Conservation (phyloP, 2,329 filamentous ascomycete genomes). For the Xylariaceae sp. region DNA sequence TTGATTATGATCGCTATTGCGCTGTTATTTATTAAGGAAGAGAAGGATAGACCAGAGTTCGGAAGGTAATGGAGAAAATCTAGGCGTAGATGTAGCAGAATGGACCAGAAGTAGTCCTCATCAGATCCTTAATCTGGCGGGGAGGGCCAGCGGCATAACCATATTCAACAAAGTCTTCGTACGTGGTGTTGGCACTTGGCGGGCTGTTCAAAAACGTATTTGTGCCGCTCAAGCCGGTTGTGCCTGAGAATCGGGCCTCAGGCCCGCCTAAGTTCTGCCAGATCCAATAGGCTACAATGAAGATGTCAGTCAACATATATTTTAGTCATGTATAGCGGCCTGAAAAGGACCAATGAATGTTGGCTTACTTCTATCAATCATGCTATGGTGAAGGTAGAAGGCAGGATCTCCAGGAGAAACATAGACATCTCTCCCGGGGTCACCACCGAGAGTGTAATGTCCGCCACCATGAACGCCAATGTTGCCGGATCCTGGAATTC, state of each 20-base stretch:
- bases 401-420: conserved; percentile 29
- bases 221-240: conserved; percentile 19
- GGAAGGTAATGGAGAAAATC: neutral
- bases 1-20: too few species aligned
- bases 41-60: too few species aligned
- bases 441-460: conserved; percentile 37
- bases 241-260: conserved; percentile 5
- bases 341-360: neutral
- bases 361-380: conserved; percentile 6
- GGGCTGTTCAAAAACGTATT: conserved; percentile 24
- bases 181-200: conserved; percentile 18
- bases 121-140: conserved; percentile 1
- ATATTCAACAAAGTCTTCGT: conserved; percentile 21
- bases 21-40: too few species aligned
- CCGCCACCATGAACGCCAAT: conserved; percentile 37
- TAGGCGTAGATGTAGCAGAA: conserved; percentile 7
- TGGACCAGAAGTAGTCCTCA: conserved; percentile 2
- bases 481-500: conserved; percentile 29
- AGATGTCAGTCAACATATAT: neutral
- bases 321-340: neutral
- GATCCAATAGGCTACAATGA: conserved; percentile 15
- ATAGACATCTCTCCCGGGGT: conserved; percentile 33
- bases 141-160: conserved; percentile 16
- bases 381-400: conserved; percentile 22
- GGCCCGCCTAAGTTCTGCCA: conserved; percentile 22